Percentiles rank a stretch among this genome's conserved stretches.
These are phyloP conservation scores for Nematocida sp. DNA, from an alignment of 371 early-diverging fungal genomes.

Conservation along the genomic window DNA sequence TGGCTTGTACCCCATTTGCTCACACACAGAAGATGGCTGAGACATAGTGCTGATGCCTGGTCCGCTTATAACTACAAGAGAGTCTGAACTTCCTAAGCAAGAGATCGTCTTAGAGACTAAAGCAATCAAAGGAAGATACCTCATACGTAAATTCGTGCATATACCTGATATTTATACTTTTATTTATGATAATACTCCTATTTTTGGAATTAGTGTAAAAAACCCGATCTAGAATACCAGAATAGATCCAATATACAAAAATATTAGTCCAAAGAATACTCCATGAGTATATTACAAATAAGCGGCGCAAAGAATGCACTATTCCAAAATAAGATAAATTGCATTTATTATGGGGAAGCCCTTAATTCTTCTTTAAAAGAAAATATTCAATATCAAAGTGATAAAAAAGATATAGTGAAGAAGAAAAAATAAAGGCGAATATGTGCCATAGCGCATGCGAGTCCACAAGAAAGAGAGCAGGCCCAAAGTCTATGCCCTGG, in stretches of 20 bases:
- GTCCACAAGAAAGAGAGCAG: constrained; percentile 37
- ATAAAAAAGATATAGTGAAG: constrained; percentile 1
- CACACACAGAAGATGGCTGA: constrained; percentile 22
- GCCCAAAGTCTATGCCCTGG: constrained; percentile 49
- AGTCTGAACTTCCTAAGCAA: background rate
- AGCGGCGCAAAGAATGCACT: too few relatives aligned
- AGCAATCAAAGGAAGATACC: constrained; percentile 47
- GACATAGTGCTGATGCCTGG: background rate
- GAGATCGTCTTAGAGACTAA: constrained; percentile 23
- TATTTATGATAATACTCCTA: constrained; percentile 16
- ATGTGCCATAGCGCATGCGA: constrained; percentile 49
- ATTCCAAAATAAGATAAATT: too few relatives aligned
- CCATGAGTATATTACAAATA: too few relatives aligned
- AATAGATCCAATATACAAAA: too few relatives aligned
- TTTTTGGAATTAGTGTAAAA: constrained; percentile 1
- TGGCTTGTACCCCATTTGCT: constrained; percentile 11
- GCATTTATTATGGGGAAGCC: background rate
- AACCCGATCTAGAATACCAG: too few relatives aligned
- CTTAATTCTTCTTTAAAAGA: background rate
- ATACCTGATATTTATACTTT: constrained; percentile 50
- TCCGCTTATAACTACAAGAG: constrained; percentile 11
- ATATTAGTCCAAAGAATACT: too few relatives aligned
- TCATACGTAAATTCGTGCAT: constrained; percentile 30
- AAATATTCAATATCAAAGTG: background rate
- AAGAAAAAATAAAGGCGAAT: constrained; percentile 18